Conservation (phyloP, 2,329 filamentous ascomycete species). For the Neonectria punicea region DNA sequence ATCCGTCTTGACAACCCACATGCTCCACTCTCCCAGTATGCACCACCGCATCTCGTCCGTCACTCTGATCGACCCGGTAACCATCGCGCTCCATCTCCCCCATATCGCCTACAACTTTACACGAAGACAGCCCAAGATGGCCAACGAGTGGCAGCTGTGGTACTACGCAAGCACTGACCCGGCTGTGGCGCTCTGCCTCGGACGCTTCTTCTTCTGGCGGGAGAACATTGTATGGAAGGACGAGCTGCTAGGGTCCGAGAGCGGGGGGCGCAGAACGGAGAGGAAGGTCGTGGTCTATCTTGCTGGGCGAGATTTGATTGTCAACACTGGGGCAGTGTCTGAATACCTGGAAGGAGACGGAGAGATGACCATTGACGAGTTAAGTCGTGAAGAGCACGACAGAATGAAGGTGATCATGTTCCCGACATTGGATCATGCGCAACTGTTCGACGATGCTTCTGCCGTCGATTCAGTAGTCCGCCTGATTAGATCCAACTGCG, state of each 20-base stretch:
- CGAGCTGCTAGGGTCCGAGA: conserved; percentile 56
- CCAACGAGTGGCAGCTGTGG: conserved; percentile 77
- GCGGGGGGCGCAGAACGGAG: conserved; percentile 31
- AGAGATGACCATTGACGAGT: conserved; percentile 29
- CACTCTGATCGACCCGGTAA: conserved; percentile 70
- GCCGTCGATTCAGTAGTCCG: conserved; percentile 45
- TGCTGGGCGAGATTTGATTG: conserved; percentile 71
- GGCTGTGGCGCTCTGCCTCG: conserved; percentile 72
- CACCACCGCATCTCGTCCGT: conserved; percentile 60
- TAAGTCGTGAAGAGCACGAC: conserved; percentile 19
- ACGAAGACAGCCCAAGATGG: conserved; percentile 58
- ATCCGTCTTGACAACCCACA: conserved; percentile 69
- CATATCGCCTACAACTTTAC: conserved; percentile 80
- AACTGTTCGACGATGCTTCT: conserved; percentile 61
- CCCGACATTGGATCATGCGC: conserved; percentile 70
- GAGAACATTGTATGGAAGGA: conserved; percentile 78
- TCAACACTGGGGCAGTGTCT: conserved; percentile 67
- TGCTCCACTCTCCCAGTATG: conserved; percentile 62
- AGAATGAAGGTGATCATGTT: conserved; percentile 69
- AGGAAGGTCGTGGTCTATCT: conserved; percentile 66
- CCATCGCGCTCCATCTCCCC: conserved; percentile 74
- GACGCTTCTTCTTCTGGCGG: conserved; percentile 76
- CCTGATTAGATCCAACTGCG: conserved; percentile 44
- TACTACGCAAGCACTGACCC: conserved; percentile 77
- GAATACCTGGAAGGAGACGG: conserved; percentile 59